phyloP scores from a whole-genome alignment of 805 yeast genomes.

The Yarrowia phangngaensis region DNA sequence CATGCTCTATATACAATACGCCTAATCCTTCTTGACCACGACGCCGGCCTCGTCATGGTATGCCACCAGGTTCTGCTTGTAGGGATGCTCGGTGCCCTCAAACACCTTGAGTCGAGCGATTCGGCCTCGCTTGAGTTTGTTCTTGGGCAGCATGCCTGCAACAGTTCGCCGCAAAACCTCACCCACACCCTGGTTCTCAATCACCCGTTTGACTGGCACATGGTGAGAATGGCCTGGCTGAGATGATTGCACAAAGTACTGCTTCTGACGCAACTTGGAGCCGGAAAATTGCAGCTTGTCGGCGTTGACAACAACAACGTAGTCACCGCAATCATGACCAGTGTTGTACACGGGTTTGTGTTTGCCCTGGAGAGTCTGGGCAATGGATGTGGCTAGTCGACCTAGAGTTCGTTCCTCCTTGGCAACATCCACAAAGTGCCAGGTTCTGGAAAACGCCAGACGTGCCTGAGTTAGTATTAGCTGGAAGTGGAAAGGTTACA shows the following conservation, averaged over 20 bases:
- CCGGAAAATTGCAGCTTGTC: slow-evolving; percentile 79
- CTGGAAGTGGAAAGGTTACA: neutral
- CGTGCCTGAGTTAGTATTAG: slow-evolving; percentile 46
- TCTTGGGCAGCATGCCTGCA: slow-evolving; percentile 93
- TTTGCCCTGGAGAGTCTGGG: slow-evolving; percentile 88
- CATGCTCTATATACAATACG: slow-evolving; percentile 23
- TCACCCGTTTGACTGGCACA: slow-evolving; percentile 73
- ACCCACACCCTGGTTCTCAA: slow-evolving; percentile 77
- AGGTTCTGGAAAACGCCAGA: slow-evolving; percentile 72
- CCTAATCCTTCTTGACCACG: slow-evolving; percentile 40
- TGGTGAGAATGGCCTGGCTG: slow-evolving; percentile 87
- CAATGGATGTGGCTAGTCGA: slow-evolving; percentile 84
- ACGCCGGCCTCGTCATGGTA: slow-evolving; percentile 61
- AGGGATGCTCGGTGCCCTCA: slow-evolving; percentile 88
- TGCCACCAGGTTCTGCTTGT: slow-evolving; percentile 74
- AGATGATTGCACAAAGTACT: slow-evolving; percentile 84
- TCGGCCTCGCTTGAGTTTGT: slow-evolving; percentile 71
- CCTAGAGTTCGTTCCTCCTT: slow-evolving; percentile 83
- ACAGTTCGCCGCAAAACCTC: slow-evolving; percentile 85
- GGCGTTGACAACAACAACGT: slow-evolving; percentile 94
- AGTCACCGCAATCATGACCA: slow-evolving; percentile 86
- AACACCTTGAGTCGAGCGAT: slow-evolving; percentile 78
- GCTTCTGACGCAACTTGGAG: slow-evolving; percentile 70
- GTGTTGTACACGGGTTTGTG: slow-evolving; percentile 87
- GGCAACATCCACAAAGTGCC: slow-evolving; percentile 95